Percentiles rank a stretch among this genome's conserved stretches.
Conservation (phyloP, 2,329 filamentous ascomycete species). For the Cyclaneusma minus region DNA sequence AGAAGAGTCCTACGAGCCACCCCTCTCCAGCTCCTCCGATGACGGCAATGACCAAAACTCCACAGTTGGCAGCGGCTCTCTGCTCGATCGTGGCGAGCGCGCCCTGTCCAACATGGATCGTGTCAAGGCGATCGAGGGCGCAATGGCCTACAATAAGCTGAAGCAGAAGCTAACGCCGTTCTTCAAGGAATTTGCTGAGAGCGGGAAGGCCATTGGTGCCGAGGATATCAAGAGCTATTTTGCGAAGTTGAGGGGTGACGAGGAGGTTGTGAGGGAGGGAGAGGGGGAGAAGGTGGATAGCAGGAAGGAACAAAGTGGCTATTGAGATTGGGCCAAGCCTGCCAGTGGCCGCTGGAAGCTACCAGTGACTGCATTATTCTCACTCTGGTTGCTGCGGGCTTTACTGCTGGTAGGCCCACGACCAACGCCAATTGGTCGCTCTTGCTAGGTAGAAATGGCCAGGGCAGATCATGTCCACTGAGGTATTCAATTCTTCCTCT, state of each 20-base stretch:
- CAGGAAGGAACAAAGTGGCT: conserved; percentile 30
- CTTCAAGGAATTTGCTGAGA: conserved; percentile 85
- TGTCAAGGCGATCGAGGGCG: conserved; percentile 84
- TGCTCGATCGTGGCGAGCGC: conserved; percentile 84
- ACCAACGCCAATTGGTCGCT: too few relatives aligned
- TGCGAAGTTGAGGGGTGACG: conserved; percentile 82
- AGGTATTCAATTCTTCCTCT: too few relatives aligned
- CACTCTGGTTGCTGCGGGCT: too few relatives aligned
- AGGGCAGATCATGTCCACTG: too few relatives aligned
- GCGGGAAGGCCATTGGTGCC: conserved; percentile 71
- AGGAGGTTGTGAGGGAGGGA: conserved; percentile 27
- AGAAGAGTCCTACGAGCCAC: conserved; percentile 87
- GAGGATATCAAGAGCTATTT: conserved; percentile 97
- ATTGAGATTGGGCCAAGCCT: conserved; percentile 11
- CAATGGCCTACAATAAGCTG: conserved; percentile 95
- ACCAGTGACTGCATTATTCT: neutral
- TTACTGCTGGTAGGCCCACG: too few relatives aligned
- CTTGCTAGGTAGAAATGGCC: too few relatives aligned
- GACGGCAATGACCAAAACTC: conserved; percentile 37
- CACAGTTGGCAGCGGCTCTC: conserved; percentile 58
- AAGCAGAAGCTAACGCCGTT: conserved; percentile 95
- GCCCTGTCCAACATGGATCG: conserved; percentile 85
- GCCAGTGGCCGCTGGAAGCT: conserved; percentile 1
- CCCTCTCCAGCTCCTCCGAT: conserved; percentile 55
- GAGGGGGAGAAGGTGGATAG: conserved; percentile 16